Evolutionary conservation across 1,284 basidiomycete species (phyloP).

Genomic region (Paramarasmius palmivorus): DNA sequence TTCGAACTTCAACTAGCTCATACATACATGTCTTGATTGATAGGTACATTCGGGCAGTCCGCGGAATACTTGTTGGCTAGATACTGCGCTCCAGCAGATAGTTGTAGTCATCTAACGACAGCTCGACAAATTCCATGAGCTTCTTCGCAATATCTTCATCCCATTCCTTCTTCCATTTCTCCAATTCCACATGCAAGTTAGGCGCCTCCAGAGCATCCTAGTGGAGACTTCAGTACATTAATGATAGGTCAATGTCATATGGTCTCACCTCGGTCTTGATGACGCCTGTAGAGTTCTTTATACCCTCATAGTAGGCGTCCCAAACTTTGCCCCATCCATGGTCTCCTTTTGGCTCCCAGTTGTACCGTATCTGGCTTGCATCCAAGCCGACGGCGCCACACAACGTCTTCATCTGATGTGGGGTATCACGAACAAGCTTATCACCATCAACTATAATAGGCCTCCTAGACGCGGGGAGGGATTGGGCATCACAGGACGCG

Average conservation of each 20-base stretch:
- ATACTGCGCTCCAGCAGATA: conserved; percentile 8
- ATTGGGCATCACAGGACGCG: background rate
- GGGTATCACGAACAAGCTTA: conserved; percentile 7
- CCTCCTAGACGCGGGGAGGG: background rate
- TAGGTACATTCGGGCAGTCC: too few relatives aligned
- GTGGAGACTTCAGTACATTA: background rate
- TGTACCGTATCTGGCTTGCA: conserved; percentile 3
- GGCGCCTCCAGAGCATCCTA: conserved; percentile 6
- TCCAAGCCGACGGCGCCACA: conserved; percentile 5
- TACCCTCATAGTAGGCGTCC: conserved; percentile 2
- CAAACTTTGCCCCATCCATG: conserved; percentile 1
- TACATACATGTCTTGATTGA: too few relatives aligned
- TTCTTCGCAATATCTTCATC: conserved; percentile 8
- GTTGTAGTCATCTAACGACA: conserved; percentile 12
- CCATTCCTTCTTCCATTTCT: conserved; percentile 14
- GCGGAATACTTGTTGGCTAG: background rate
- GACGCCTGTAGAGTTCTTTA: conserved; percentile 9
- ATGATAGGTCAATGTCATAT: background rate
- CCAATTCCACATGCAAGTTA: conserved; percentile 1
- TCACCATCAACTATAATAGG: conserved; percentile 12
- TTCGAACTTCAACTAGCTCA: too few relatives aligned
- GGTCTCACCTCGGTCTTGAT: background rate
- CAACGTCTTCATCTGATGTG: conserved; percentile 9
- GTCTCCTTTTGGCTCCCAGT: conserved; percentile 4
- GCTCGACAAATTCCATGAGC: conserved; percentile 8